Base-by-base conservation (phyloP, 2,329 filamentous ascomycete genomes). In the Fusarium sp. region DNA sequence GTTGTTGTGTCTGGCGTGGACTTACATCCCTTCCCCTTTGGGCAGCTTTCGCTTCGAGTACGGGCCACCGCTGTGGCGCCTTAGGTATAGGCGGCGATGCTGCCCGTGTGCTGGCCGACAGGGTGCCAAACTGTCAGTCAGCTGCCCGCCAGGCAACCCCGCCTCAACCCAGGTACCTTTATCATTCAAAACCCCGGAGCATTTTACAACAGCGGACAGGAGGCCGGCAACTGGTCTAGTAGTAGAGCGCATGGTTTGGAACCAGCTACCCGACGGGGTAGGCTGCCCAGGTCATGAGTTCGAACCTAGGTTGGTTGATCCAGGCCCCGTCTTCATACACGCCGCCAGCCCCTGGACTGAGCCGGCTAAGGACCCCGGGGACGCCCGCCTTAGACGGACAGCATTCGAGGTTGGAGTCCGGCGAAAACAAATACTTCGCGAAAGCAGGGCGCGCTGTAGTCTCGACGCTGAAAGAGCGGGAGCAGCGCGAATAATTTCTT, bases 401-500 rank as follows among this genome's bases (percentile, higher is more conserved):
- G 70, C 50, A 20, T 34, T 54, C 76, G 77, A 79, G 78, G 75
- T 47, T 66, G 74, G 59, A 61, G 24, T 56, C 34, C 24, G 60
- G 71, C 59, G 77, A 77, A 79, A 79, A 80, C n/a, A 77, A 80
- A 69, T 77, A 67, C 73, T 64, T 62, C 16, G 76, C 75, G 79
- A 80, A 80, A 78, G 73, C 65, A 31, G 77, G 76, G 74, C 76
- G 78, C 76, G 73, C 78, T 72, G 75, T 73, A 79, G 78, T 71
- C 71, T 66, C 67, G 60, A 58, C 76, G 72, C 76, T 76, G 58
- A 70, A 22, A 72, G 50, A 74, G 58, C 27, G 68, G 52, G 31
- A 63, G 69, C 71, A 58, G 72, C 69, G 72, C 72, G 72, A 27
- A 29, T 37, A 31, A 20, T 63, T 63, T 24, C 34, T 38, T 56